Evolutionary conservation across 768 basidiomycete genomes (phyloP), one percentile per base, ranked within the genome.

Genomic region (Lentinula detonsa): DNA sequence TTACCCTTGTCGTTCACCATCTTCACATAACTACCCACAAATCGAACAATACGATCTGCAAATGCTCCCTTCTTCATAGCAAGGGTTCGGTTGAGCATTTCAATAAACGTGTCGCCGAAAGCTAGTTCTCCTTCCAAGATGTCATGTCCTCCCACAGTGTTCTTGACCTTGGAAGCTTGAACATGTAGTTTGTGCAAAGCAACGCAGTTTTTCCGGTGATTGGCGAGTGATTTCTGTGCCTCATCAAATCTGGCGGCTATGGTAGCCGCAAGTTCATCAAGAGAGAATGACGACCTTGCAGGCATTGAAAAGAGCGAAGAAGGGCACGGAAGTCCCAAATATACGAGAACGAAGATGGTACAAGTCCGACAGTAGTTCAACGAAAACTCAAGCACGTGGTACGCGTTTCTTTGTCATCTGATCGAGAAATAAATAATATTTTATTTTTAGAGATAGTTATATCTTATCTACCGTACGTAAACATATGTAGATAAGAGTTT

Each of bases 131-230:
- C 96, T 1, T 81, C 78, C 18, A 87, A 78, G 66, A 83, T 88
- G 43, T 75, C 81, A 61, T 81, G 80, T 57, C 82, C 79, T n/a
- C 77, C n/a, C 34, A 46, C 72, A 0, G 77, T 65, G 61, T 86
- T 76, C 11, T 78, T 84, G 62, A 85, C 72, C 15, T 71, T 71
- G 6, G 85, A 83, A 10, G 88, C 86, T 61, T 87, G 82, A 13
- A 76, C 64, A 66, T 96, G 93, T 35, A 96, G 73, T 70, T 96
- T 95, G 77, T 91, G 83, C 1, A 98, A 81, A 0, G 88, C 86
- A 48, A 95, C 88, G 57, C 88, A 82, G 73, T 97, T 97, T 79
- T 98, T 98, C 67, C 91, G 90, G 74, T 98, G 96, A 71, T 93
- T 94, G 4, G 94, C 91, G 23, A 86, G 70, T 0, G 90, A 87